Evolutionary conservation across 106 monocot species (phyloP).

Genomic region (Amphibolis antarctica): DNA sequence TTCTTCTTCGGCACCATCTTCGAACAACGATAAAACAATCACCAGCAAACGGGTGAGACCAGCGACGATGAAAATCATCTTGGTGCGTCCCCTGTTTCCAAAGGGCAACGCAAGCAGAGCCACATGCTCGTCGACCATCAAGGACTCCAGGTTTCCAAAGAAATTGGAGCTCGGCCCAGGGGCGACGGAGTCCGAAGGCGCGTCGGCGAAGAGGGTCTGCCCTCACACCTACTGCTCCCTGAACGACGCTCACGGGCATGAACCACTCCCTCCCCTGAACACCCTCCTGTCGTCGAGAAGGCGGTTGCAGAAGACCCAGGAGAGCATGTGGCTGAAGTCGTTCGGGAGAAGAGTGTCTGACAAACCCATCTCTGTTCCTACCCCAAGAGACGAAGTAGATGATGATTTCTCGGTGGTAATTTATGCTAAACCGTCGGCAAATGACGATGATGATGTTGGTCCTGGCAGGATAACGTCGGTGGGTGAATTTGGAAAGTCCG

Average conservation of each 20-base stretch:
- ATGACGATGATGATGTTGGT: background rate
- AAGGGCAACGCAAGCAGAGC: constrained; percentile 16
- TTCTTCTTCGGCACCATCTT: background rate
- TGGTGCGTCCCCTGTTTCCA: constrained; percentile 4
- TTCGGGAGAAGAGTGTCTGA: constrained; percentile 22
- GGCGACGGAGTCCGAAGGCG: constrained; percentile 23
- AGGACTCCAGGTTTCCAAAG: constrained; percentile 49
- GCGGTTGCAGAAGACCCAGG: constrained; percentile 35
- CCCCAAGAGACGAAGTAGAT: constrained; percentile 21
- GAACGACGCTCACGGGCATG: constrained; percentile 40
- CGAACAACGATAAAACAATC: background rate
- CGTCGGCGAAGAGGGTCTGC: constrained; percentile 36
- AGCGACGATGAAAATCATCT: constrained; percentile 32
- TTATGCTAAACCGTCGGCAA: constrained; percentile 8
- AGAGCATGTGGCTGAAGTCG: constrained; percentile 32
- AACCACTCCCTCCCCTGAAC: constrained; percentile 27
- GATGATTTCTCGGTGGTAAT: constrained; percentile 56
- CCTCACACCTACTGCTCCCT: constrained; percentile 56
- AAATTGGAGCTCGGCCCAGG: constrained; percentile 41
- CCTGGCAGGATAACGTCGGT: background rate
- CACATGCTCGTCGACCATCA: constrained; percentile 61
- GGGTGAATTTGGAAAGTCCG: background rate
- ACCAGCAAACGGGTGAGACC: constrained; percentile 21
- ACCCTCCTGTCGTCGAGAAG: constrained; percentile 33
- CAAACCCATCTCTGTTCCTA: background rate